phyloP scores from a whole-genome alignment of 768 basidiomycete genomes.

The Pisolithus sp. region DNA sequence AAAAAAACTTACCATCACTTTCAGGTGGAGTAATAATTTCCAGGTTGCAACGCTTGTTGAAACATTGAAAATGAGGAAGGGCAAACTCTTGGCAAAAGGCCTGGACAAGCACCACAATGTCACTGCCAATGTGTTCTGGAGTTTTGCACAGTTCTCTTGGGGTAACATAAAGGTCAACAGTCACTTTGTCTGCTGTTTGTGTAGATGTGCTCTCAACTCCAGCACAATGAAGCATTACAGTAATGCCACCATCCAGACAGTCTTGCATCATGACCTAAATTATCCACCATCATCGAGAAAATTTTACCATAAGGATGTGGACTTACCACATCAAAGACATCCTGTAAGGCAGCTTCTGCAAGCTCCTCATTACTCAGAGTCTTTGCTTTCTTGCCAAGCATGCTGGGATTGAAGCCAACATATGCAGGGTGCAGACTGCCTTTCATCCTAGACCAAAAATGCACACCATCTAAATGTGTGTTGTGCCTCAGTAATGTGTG shows the following conservation, averaged over 20 bases:
- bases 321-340: slow-evolving; percentile 7
- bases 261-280: slow-evolving; percentile 7
- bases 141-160: neutral
- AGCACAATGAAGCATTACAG: slow-evolving; percentile 2
- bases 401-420: neutral
- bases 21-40: neutral
- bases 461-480: slow-evolving; percentile 2
- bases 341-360: neutral
- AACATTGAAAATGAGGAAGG: slow-evolving; percentile 3
- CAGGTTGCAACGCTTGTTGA: neutral
- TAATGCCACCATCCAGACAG: slow-evolving; percentile 6
- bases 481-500: slow-evolving; percentile 1
- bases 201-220: neutral
- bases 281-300: neutral
- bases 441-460: neutral
- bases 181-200: neutral
- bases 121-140: slow-evolving; percentile 1
- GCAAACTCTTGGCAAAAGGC: slow-evolving; percentile 9
- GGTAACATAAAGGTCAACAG: slow-evolving; percentile 5
- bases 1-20: neutral
- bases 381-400: neutral
- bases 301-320: neutral
- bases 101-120: slow-evolving; percentile 4
- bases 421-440: slow-evolving; percentile 1
- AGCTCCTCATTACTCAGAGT: neutral